Evolutionary conservation across 495 filamentous ascomycete genomes (phyloP).

Genomic region (Symbiotaphrina buchneri): DNA sequence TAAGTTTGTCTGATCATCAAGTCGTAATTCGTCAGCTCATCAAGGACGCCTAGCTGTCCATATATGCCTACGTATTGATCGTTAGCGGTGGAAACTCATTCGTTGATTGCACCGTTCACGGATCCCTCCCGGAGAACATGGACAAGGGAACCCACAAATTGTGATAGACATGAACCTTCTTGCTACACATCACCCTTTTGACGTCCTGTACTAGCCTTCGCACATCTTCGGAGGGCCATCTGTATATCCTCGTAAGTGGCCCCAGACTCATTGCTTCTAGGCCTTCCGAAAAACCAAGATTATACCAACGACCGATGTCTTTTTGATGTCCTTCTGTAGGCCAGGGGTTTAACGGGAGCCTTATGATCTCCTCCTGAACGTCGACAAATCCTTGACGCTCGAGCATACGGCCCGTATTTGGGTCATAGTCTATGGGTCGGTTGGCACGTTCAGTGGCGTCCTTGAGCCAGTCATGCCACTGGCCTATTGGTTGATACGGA

Average conservation of each 20-base stretch:
- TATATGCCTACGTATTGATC: constrained; percentile 27
- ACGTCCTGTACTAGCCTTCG: constrained; percentile 35
- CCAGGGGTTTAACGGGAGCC: constrained; percentile 63
- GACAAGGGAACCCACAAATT: constrained; percentile 34
- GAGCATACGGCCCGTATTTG: constrained; percentile 37
- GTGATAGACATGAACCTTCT: constrained; percentile 47
- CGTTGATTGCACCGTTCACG: constrained; percentile 7
- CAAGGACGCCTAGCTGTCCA: constrained; percentile 19
- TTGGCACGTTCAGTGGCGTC: constrained; percentile 42
- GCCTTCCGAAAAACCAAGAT: constrained; percentile 44
- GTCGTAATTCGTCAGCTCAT: constrained; percentile 4
- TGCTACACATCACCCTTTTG: constrained; percentile 43
- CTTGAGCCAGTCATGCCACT: constrained; percentile 50
- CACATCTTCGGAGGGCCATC: constrained; percentile 45
- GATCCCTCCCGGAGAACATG: constrained; percentile 5
- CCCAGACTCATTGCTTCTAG: constrained; percentile 53
- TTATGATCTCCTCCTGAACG: constrained; percentile 50
- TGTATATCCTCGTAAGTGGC: constrained; percentile 43
- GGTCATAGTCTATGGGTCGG: constrained; percentile 43
- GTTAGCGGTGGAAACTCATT: too few relatives aligned
- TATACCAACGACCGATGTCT: constrained; percentile 69
- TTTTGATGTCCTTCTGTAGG: constrained; percentile 40
- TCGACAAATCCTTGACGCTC: constrained; percentile 62
- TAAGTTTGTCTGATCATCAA: constrained; percentile 2
- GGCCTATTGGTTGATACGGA: constrained; percentile 22